These are phyloP conservation scores for Penicillium verrucosum DNA, from an alignment of 2,329 filamentous ascomycete species.

Conservation along the genomic window DNA sequence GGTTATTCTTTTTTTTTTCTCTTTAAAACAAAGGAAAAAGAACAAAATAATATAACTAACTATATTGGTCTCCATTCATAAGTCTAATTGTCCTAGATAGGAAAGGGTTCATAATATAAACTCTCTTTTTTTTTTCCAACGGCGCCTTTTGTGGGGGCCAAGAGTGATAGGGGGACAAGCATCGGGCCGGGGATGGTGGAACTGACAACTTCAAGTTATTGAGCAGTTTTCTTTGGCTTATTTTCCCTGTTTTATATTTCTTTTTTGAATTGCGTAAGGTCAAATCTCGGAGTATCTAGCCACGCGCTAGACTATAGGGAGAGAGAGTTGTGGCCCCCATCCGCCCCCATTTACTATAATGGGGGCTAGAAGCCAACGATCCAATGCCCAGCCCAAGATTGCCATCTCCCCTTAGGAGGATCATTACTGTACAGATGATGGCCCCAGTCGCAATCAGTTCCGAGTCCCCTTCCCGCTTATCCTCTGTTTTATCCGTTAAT, in stretches of 20 bases:
- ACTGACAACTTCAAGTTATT: neutral
- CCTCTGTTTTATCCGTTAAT: constrained; percentile 19
- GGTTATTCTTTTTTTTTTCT: neutral
- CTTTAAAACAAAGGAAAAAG: neutral
- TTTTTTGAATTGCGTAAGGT: neutral
- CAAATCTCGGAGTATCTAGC: neutral
- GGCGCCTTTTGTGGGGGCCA: constrained; percentile 23
- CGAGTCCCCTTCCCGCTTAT: constrained; percentile 14
- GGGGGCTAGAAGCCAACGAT: constrained; percentile 21
- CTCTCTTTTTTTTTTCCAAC: constrained; percentile 7
- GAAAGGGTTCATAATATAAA: neutral
- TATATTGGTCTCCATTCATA: neutral
- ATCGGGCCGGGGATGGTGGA: constrained; percentile 6
- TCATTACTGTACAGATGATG: constrained; percentile 19
- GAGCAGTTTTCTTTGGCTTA: neutral
- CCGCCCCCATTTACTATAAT: constrained; percentile 18
- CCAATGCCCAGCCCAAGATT: constrained; percentile 11
- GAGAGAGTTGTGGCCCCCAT: constrained; percentile 23
- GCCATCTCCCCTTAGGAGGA: constrained; percentile 17
- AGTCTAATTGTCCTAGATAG: neutral
- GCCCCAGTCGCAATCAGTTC: constrained; percentile 17
- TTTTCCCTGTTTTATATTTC: neutral
- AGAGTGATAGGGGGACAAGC: constrained; percentile 9
- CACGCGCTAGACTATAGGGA: neutral
- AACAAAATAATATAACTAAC: neutral